A percentile compares a stretch with the other conserved stretches of the same genome.
Evolutionary conservation across 2,329 filamentous ascomycete genomes (phyloP).

Genomic region (Botrytis hyacinthi): DNA sequence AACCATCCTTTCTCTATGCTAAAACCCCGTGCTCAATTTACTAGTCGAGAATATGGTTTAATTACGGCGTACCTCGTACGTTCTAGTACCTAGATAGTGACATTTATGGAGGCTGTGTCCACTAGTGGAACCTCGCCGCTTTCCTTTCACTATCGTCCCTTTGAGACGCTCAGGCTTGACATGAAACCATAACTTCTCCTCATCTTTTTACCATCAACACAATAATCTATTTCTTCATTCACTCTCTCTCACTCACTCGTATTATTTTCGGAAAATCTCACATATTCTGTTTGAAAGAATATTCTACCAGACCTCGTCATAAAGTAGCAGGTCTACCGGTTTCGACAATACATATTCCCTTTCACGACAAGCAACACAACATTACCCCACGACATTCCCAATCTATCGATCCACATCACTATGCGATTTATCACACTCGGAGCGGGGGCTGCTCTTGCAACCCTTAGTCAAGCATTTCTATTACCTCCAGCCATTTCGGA

Average conservation of each 20-base stretch:
- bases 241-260: background rate
- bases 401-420: constrained; percentile 14
- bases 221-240: background rate
- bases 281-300: background rate
- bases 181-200: constrained; percentile 1
- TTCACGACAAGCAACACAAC: background rate
- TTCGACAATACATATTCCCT: background rate
- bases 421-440: constrained; percentile 33
- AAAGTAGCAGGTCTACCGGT: constrained; percentile 9
- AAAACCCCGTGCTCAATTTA: background rate
- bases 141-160: constrained; percentile 4
- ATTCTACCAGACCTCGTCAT: background rate
- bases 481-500: constrained; percentile 51
- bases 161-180: background rate
- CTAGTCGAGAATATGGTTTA: background rate
- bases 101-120: constrained; percentile 2
- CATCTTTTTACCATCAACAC: constrained; percentile 1
- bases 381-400: constrained; percentile 9
- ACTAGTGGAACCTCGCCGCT: background rate
- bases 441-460: constrained; percentile 28
- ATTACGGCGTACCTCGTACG: background rate
- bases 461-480: constrained; percentile 47
- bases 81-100: background rate
- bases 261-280: background rate
- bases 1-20: background rate